These are phyloP conservation scores for Nigrospora oryzae DNA, from an alignment of 2,329 filamentous ascomycete species.

Conservation along the genomic window DNA sequence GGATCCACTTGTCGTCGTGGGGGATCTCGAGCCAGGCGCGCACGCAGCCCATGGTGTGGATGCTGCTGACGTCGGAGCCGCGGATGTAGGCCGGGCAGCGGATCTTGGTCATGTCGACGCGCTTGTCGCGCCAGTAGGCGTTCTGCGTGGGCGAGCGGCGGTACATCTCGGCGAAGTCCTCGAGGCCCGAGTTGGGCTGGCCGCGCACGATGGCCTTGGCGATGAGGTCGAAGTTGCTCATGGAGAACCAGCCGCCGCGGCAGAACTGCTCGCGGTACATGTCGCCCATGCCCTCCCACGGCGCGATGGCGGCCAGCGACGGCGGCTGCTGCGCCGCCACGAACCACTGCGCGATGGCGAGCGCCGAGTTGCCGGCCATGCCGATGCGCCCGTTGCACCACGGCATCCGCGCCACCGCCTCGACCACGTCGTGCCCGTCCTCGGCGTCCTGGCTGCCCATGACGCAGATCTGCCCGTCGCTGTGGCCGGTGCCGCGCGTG, in stretches of 20 bases:
- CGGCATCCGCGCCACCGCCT: constrained; percentile 26
- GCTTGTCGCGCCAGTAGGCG: constrained; percentile 27
- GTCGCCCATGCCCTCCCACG: constrained; percentile 37
- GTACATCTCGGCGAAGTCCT: constrained; percentile 33
- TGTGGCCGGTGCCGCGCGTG: constrained; percentile 20
- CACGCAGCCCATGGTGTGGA: constrained; percentile 26
- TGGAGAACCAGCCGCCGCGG: constrained; percentile 29
- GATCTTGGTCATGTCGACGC: constrained; percentile 24
- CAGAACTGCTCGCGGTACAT: constrained; percentile 36
- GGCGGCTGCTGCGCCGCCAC: constrained; percentile 31
- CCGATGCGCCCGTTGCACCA: constrained; percentile 36
- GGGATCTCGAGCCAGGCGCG: constrained; percentile 27
- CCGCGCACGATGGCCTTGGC: constrained; percentile 22
- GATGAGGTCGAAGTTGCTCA: constrained; percentile 32
- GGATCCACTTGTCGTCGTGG: constrained; percentile 33
- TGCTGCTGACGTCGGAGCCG: constrained; percentile 20
- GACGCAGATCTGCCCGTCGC: constrained; percentile 11
- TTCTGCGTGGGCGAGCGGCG: constrained; percentile 22
- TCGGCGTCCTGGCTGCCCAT: constrained; percentile 34
- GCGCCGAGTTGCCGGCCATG: constrained; percentile 32
- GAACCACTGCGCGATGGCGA: constrained; percentile 32
- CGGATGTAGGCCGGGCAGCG: constrained; percentile 24
- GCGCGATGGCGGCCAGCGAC: constrained; percentile 29
- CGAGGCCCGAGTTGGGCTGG: constrained; percentile 22
- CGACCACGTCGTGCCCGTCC: constrained; percentile 35